A percentile compares a stretch with the other conserved stretches of the same genome.
These are phyloP conservation scores for Lanmaoa rubissima DNA, from an alignment of 768 basidiomycete genomes.

Conservation along the genomic window DNA sequence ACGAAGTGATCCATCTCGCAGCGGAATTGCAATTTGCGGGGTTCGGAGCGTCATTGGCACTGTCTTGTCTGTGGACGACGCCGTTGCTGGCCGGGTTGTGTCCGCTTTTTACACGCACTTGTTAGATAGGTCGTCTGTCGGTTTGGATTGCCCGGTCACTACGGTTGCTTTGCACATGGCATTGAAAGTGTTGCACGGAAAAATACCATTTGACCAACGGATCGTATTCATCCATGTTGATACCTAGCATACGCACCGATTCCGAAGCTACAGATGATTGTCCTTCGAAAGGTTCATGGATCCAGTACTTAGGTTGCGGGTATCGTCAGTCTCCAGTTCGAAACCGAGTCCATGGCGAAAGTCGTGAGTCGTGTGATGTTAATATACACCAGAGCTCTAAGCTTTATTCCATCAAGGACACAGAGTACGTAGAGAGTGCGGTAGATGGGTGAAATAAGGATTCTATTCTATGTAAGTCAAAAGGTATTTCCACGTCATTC, in stretches of 20 bases:
- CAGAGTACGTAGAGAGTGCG: background rate
- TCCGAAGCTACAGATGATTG: background rate
- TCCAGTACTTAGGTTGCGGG: no score
- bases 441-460: background rate
- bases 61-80: constrained; percentile 23
- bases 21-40: constrained; percentile 19
- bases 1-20: constrained; percentile 17
- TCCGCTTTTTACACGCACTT: constrained; percentile 8
- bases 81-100: background rate
- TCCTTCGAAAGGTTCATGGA: background rate
- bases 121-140: background rate
- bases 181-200: constrained; percentile 1
- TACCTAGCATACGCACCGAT: background rate
- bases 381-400: background rate
- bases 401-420: background rate
- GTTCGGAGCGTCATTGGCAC: constrained; percentile 27
- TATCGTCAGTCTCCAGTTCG: no score
- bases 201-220: constrained; percentile 4
- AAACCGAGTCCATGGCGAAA: background rate
- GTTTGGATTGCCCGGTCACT: background rate
- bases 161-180: background rate
- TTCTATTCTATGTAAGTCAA: no score
- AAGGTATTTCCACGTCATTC: background rate
- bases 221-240: constrained; percentile 6
- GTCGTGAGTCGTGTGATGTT: background rate